phyloP scores from a whole-genome alignment of 192 early-diverging fungal species.

The Chytriomyces confervae region DNA sequence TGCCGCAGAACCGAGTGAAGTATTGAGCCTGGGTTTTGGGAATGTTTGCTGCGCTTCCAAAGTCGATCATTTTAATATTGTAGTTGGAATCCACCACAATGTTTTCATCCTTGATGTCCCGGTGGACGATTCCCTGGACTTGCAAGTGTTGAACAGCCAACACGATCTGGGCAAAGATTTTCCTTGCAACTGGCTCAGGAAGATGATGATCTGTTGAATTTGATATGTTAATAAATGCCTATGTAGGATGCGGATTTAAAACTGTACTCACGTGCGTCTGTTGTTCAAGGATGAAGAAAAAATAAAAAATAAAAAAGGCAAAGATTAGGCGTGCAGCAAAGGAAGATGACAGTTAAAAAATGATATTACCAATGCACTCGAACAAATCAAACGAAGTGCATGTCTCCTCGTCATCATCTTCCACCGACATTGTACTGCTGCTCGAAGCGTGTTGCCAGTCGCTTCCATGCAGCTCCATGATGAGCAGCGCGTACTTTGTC shows the following conservation, averaged over 20 bases:
- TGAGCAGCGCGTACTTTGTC: slow-evolving; percentile 48
- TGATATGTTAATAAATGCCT: background rate
- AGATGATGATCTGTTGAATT: slow-evolving; percentile 39
- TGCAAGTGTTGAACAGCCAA: slow-evolving; percentile 51
- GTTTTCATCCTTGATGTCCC: slow-evolving; percentile 61
- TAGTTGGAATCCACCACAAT: slow-evolving; percentile 53
- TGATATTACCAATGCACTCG: slow-evolving; percentile 56
- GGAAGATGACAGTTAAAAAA: background rate
- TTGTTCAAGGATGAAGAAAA: background rate
- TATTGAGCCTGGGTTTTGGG: slow-evolving; percentile 42
- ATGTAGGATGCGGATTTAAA: background rate
- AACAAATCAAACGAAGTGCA: slow-evolving; percentile 57
- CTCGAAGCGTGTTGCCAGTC: slow-evolving; percentile 40
- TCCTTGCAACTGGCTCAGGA: slow-evolving; percentile 28
- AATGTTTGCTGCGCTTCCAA: slow-evolving; percentile 53
- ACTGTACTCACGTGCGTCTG: background rate
- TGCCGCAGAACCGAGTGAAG: slow-evolving; percentile 54
- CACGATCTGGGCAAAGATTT: slow-evolving; percentile 55
- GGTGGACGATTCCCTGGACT: slow-evolving; percentile 42
- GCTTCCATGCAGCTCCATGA: slow-evolving; percentile 58
- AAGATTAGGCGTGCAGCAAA: background rate
- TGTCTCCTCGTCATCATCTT: slow-evolving; percentile 45
- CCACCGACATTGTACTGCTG: slow-evolving; percentile 29
- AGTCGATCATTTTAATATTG: slow-evolving; percentile 55
- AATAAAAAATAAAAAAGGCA: background rate